Base-by-base conservation (phyloP, 2,329 filamentous ascomycete genomes). In the Hymenotorrendiella dingleyae region DNA sequence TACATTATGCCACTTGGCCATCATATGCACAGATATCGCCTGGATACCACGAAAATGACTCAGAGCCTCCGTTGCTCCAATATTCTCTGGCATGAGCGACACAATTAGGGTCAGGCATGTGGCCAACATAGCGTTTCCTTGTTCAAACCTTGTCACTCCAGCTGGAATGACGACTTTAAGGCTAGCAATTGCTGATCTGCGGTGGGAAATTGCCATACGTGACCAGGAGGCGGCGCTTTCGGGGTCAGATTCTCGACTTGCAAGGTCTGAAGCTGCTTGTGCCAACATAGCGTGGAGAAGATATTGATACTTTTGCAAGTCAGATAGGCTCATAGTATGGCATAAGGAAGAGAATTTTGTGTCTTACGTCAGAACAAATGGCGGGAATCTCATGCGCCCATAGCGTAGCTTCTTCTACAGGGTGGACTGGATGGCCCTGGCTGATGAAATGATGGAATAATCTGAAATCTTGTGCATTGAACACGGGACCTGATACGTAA, bases 241-340 rank as follows among this genome's bases (percentile, higher is more conserved):
- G 20, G 83, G 69, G 46, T 67, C 69, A 6, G 42, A 6, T 12
- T 37, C 14, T 17, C 28, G 4, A 3, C 22, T 24, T n/a, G 45
- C 45, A 4, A 86, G 70, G 50, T 85, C 78, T 0, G 80, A 84
- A 17, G 82, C 82, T 0, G 81, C 71, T 46, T 84, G 72, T 8
- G 80, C 81, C 0, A 84, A 70, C 46, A 86, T 80, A 4, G 81
- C 76, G 57, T 86, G 82, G 71, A 86, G 82, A 12, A 84, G 70
- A 47, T 78, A 82, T 38, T 82, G 76, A 51, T 82, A 71, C 72
- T 80, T n/a, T 24, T 5, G 40, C n/a, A 37, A 33, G 12, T 19
- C 24, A 35, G 21, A 5, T 28, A n/a, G 27, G 17, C 6, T 8
- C 10, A 4, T 9, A 33, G 2, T 5, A 12, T 21, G 14, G 21